Conservation (phyloP, 257 asterid species). For the Ilex aquifolium region DNA sequence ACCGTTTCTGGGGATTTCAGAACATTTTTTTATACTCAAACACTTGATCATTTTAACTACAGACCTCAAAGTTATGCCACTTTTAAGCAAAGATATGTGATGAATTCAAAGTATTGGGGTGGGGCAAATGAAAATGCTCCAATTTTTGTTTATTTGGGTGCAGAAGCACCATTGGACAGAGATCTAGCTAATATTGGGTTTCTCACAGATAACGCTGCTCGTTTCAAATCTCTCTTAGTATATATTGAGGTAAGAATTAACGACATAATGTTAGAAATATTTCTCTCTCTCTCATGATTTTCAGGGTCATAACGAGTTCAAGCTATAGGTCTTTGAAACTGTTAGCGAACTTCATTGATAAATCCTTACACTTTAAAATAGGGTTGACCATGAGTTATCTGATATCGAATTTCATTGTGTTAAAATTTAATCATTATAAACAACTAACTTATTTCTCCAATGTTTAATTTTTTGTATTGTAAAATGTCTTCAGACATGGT, state of each 20-base stretch:
- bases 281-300: too few species aligned
- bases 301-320: too few species aligned
- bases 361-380: too few species aligned
- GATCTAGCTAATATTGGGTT: background rate
- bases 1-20: background rate
- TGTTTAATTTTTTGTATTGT: too few species aligned
- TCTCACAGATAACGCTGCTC: background rate
- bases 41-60: background rate
- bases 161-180: background rate
- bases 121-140: background rate
- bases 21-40: background rate
- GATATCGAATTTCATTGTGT: too few species aligned
- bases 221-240: background rate
- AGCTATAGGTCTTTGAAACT: too few species aligned
- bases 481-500: too few species aligned
- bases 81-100: background rate
- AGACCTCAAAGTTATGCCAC: background rate
- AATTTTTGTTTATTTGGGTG: background rate
- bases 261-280: too few species aligned
- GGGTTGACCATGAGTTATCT: too few species aligned
- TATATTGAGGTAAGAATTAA: background rate
- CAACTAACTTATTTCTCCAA: too few species aligned
- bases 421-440: too few species aligned
- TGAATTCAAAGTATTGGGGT: background rate
- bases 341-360: too few species aligned